Evolutionary conservation across 441 rosid genomes (phyloP).

Genomic region (Populus trichocarpa): DNA sequence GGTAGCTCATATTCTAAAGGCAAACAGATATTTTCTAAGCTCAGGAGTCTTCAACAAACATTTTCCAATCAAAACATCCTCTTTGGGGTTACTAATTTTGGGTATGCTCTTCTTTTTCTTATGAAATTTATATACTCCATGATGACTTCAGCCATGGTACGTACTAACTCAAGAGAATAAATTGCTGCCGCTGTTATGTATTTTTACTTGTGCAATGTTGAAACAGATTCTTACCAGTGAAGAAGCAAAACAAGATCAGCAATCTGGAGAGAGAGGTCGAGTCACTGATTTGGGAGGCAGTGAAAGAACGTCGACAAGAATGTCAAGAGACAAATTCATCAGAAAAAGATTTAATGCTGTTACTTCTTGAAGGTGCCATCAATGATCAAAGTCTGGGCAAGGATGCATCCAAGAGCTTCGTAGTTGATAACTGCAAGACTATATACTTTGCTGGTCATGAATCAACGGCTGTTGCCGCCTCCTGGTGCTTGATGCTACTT

Average conservation of each 20-base stretch:
- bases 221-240: slow-evolving; percentile 29
- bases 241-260: slow-evolving; percentile 32
- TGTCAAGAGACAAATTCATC: slow-evolving; percentile 21
- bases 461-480: slow-evolving; percentile 52
- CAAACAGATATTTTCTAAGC: slow-evolving; percentile 69
- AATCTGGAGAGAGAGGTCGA: slow-evolving; percentile 60
- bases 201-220: not conserved
- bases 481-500: slow-evolving; percentile 67
- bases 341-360: slow-evolving; percentile 58
- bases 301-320: slow-evolving; percentile 46
- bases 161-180: not conserved
- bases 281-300: slow-evolving; percentile 66
- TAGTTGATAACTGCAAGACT: slow-evolving; percentile 67
- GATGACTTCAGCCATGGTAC: not conserved
- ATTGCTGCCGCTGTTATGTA: too few relatives aligned
- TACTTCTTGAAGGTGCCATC: slow-evolving; percentile 52
- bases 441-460: slow-evolving; percentile 64
- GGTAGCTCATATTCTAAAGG: slow-evolving; percentile 69
- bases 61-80: slow-evolving; percentile 50
- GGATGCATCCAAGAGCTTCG: slow-evolving; percentile 41
- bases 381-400: slow-evolving; percentile 30
- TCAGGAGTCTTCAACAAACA: slow-evolving; percentile 57
- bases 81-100: slow-evolving; percentile 39
- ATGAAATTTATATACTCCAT: not conserved
- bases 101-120: slow-evolving; percentile 21